Conservation (phyloP, 306 rosid species). For the Glycine latifolia region DNA sequence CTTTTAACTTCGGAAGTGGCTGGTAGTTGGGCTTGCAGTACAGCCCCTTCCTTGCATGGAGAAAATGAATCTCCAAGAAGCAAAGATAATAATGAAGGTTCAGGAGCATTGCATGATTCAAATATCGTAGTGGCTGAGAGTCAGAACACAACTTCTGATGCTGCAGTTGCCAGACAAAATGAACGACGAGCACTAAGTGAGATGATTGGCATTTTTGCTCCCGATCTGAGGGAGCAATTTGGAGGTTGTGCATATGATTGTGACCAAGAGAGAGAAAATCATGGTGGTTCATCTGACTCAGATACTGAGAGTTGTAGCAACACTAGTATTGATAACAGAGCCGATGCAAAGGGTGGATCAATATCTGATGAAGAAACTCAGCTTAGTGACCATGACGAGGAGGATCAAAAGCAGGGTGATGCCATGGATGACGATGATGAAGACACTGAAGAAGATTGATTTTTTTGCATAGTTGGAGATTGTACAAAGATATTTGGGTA, state of each 20-base stretch:
- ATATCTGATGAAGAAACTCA: constrained; percentile 79
- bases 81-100: constrained; percentile 60
- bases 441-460: constrained; percentile 68
- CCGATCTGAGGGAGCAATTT: constrained; percentile 74
- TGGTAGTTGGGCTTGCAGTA: constrained; percentile 93
- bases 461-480: constrained; percentile 48
- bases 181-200: constrained; percentile 76
- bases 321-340: constrained; percentile 49
- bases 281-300: constrained; percentile 52
- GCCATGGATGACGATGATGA: constrained; percentile 76
- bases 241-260: constrained; percentile 52
- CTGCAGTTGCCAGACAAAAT: constrained; percentile 51
- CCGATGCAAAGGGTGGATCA: constrained; percentile 49
- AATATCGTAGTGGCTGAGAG: constrained; percentile 64
- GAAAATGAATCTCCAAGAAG: constrained; percentile 75
- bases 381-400: constrained; percentile 54
- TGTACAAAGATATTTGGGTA: background rate
- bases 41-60: constrained; percentile 78
- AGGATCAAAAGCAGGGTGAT: constrained; percentile 58
- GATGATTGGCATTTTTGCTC: constrained; percentile 95
- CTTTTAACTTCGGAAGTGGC: constrained; percentile 91
- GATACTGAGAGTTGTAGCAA: constrained; percentile 67
- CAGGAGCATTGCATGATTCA: constrained; percentile 61
- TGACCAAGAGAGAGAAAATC: constrained; percentile 49
- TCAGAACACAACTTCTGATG: constrained; percentile 59